These are phyloP conservation scores for Podaxis sp. DNA, from an alignment of 768 basidiomycete species.

Conservation along the genomic window DNA sequence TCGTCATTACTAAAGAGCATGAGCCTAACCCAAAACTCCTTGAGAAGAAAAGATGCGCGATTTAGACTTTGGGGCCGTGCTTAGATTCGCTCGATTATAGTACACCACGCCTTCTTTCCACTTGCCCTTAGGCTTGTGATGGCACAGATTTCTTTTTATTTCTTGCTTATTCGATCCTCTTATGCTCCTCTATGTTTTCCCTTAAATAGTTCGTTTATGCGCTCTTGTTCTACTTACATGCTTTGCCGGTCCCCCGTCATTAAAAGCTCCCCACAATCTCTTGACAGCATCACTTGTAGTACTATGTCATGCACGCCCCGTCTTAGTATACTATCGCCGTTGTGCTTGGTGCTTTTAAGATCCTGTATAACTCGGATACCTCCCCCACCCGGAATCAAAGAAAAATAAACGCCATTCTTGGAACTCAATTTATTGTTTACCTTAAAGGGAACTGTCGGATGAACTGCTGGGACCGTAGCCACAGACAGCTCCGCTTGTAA, in stretches of 20 bases:
- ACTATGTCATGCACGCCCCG: not conserved
- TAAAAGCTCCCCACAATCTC: conserved; percentile 14
- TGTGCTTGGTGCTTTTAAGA: conserved; percentile 12
- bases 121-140: conserved; percentile 9
- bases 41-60: not conserved
- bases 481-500: not conserved
- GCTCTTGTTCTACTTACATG: conserved; percentile 3
- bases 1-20: conserved; percentile 17
- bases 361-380: conserved; percentile 1
- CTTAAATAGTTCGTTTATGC: conserved; percentile 8
- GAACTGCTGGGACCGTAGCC: not conserved
- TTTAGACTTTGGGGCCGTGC: not conserved
- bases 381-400: not conserved
- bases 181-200: conserved; percentile 7
- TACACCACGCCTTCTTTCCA: not conserved
- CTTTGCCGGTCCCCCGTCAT: conserved; percentile 3
- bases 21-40: not conserved
- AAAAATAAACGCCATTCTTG: not conserved
- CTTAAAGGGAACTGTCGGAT: not conserved
- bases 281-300: conserved; percentile 14
- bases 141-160: not conserved
- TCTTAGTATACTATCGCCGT: conserved; percentile 9
- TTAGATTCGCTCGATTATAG: not conserved
- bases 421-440: not conserved
- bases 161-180: conserved; percentile 4